These are phyloP conservation scores for Glarea lozoyensis DNA, from an alignment of 495 filamentous ascomycete genomes.

Conservation along the genomic window DNA sequence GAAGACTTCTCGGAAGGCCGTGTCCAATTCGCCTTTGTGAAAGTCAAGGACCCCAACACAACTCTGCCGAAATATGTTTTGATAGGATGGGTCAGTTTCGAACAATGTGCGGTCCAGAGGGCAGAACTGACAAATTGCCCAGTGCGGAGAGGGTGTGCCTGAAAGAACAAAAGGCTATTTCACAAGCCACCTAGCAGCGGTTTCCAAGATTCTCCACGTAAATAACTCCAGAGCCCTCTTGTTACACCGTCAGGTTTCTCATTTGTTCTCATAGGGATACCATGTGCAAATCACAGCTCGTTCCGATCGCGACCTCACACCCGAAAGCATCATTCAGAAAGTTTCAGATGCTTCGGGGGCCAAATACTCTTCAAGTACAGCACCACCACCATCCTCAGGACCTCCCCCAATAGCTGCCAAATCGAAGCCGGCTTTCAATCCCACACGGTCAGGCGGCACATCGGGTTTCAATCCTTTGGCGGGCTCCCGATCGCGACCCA, in stretches of 20 bases:
- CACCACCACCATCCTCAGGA: conserved; percentile 12
- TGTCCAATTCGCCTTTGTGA: conserved; percentile 93
- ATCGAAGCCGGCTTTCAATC: conserved; percentile 84
- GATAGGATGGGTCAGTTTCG: conserved; percentile 66
- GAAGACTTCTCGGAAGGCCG: conserved; percentile 96
- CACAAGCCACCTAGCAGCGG: conserved; percentile 81
- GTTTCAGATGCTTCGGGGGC: conserved; percentile 93
- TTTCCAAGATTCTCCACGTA: conserved; percentile 83
- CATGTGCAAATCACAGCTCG: conserved; percentile 96
- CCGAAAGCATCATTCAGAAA: conserved; percentile 82
- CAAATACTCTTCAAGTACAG: conserved; percentile 66
- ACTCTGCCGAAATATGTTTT: conserved; percentile 85
- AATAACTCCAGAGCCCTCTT: too few species aligned
- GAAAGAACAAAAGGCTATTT: conserved; percentile 98
- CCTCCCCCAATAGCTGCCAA: conserved; percentile 56
- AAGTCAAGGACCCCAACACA: conserved; percentile 91
- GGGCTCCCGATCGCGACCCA: conserved; percentile 38
- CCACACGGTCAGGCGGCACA: conserved; percentile 58
- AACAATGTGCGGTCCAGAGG: background rate
- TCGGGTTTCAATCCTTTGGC: conserved; percentile 56
- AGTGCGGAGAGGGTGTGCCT: conserved; percentile 94
- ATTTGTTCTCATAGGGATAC: conserved; percentile 54
- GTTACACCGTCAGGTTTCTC: too few species aligned
- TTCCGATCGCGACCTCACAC: conserved; percentile 77
- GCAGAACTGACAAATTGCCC: conserved; percentile 16